Evolutionary conservation across 805 yeast species (phyloP).

Genomic region (Blastobotrys americana): DNA sequence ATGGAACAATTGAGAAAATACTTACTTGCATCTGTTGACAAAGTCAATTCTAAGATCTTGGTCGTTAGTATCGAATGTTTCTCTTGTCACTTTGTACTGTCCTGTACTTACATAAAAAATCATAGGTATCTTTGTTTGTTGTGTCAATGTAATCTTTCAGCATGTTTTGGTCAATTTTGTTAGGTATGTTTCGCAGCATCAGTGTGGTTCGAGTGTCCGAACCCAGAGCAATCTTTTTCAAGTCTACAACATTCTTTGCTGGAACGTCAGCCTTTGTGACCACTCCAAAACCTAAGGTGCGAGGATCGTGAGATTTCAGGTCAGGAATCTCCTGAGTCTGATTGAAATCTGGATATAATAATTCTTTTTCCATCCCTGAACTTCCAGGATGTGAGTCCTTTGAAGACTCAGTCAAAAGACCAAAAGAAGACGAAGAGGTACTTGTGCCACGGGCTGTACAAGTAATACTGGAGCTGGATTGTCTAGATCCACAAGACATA

Average conservation of each 20-base stretch:
- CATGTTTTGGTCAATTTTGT: slow-evolving; percentile 41
- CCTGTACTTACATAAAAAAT: slow-evolving; percentile 34
- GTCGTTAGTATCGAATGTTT: not conserved
- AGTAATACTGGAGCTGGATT: no score
- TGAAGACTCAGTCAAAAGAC: no score
- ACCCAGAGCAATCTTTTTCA: slow-evolving; percentile 36
- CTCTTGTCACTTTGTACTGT: not conserved
- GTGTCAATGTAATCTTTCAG: slow-evolving; percentile 41
- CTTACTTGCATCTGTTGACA: slow-evolving; percentile 41
- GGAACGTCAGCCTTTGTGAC: slow-evolving; percentile 28
- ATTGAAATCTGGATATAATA: no score
- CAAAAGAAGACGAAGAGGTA: no score
- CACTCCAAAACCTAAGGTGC: slow-evolving; percentile 8
- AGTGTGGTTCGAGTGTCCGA: slow-evolving; percentile 41
- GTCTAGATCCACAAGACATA: no score
- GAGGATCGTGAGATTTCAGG: no score
- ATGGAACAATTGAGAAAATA: not conserved
- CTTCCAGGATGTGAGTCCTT: no score
- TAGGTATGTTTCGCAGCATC: slow-evolving; percentile 50
- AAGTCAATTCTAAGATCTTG: slow-evolving; percentile 45
- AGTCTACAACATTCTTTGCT: slow-evolving; percentile 33
- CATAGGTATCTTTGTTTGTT: slow-evolving; percentile 36
- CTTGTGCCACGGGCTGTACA: no score
- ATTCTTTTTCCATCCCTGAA: no score
- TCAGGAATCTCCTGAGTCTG: no score